phyloP scores from a whole-genome alignment of 192 early-diverging fungal genomes.

The Umbelopsis sp. region DNA sequence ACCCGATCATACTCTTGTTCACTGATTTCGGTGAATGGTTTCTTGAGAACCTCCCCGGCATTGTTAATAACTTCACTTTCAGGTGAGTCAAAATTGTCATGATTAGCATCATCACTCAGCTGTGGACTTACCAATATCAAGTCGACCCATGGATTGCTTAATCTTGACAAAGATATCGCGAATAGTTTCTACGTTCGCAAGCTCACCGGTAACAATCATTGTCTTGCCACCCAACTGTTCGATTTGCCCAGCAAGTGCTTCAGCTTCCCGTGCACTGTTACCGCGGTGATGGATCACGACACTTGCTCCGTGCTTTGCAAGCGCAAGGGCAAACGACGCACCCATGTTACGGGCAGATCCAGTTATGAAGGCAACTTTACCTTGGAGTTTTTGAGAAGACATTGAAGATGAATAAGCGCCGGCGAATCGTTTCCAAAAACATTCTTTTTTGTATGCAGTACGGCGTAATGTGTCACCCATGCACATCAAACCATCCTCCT shows the following conservation, averaged over 20 bases:
- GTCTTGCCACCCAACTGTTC: constrained; percentile 34
- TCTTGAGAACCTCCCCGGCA: constrained; percentile 27
- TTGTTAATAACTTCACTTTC: constrained; percentile 38
- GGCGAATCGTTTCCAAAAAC: not conserved
- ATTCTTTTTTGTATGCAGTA: not conserved
- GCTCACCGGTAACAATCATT: constrained; percentile 36
- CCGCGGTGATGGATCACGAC: constrained; percentile 43
- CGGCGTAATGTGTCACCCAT: too few species aligned
- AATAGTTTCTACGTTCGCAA: constrained; percentile 28
- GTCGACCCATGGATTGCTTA: constrained; percentile 22
- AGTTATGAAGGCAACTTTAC: constrained; percentile 47
- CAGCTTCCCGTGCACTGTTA: constrained; percentile 23
- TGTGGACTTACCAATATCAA: constrained; percentile 32
- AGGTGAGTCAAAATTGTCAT: not conserved
- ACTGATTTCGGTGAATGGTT: constrained; percentile 23
- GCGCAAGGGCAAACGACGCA: constrained; percentile 28
- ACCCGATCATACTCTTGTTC: constrained; percentile 39
- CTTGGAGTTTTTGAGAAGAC: constrained; percentile 21
- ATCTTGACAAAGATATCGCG: constrained; percentile 37
- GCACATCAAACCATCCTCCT: too few species aligned
- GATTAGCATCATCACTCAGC: too few species aligned
- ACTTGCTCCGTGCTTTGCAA: constrained; percentile 35
- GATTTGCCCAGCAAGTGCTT: constrained; percentile 26
- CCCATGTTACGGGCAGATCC: constrained; percentile 44
- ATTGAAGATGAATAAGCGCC: not conserved